Evolutionary conservation across 2,329 filamentous ascomycete species (phyloP).

Genomic region (Diaporthe vexans): DNA sequence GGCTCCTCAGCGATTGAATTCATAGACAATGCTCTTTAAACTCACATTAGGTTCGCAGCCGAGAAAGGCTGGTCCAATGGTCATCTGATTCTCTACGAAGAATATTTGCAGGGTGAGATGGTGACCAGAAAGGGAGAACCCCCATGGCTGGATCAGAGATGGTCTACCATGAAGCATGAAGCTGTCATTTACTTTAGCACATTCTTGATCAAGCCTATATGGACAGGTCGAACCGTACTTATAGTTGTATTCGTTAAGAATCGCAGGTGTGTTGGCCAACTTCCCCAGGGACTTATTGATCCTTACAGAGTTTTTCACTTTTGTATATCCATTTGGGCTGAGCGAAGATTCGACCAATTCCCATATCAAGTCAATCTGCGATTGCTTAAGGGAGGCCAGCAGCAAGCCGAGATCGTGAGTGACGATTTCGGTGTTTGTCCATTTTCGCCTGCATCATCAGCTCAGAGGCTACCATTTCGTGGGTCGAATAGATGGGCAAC

Average conservation of each 20-base stretch:
- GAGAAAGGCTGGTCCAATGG: neutral
- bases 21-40: too few relatives aligned
- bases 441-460: slow-evolving; percentile 2
- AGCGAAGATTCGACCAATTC: neutral
- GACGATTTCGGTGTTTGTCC: neutral
- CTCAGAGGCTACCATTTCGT: neutral
- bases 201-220: neutral
- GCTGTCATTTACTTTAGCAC: neutral
- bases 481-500: neutral
- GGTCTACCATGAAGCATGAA: slow-evolving; percentile 4
- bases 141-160: neutral
- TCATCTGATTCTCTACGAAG: neutral
- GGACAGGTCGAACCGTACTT: neutral
- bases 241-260: slow-evolving; percentile 12
- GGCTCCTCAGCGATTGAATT: too few relatives aligned
- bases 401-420: neutral
- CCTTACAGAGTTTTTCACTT: neutral
- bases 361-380: neutral
- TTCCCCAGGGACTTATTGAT: slow-evolving; percentile 1
- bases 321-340: neutral
- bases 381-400: slow-evolving; percentile 1
- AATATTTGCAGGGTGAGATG: neutral
- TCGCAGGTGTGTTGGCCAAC: neutral
- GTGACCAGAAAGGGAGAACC: neutral
- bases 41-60: neutral